These are phyloP conservation scores for Pleodorina starrii DNA, from an alignment of 139 green algal genomes.

Conservation along the genomic window DNA sequence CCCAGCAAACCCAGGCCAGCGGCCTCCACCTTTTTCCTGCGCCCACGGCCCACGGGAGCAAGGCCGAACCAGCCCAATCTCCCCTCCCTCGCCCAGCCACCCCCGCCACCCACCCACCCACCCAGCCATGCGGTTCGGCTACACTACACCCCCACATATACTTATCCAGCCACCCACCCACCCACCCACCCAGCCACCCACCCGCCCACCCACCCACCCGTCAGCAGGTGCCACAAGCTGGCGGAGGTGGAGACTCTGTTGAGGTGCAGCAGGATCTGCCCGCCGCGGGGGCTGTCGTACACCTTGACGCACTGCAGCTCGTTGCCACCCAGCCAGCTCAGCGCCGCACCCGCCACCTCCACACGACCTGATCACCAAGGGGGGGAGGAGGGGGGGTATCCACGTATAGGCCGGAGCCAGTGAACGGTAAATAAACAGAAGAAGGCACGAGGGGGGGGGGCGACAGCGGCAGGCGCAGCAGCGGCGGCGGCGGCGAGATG, in stretches of 20 bases:
- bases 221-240: constrained; percentile 4
- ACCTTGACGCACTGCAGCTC: constrained; percentile 47
- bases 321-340: constrained; percentile 31
- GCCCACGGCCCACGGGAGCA: too few species aligned
- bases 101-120: not conserved
- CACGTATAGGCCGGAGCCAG: too few species aligned
- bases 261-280: constrained; percentile 43
- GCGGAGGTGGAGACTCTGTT: constrained; percentile 20
- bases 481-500: too few species aligned
- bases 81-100: not conserved
- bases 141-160: not conserved
- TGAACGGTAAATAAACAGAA: too few species aligned
- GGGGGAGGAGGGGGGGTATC: not conserved
- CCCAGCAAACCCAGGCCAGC: too few species aligned
- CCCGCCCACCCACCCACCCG: not conserved
- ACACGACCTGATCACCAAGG: constrained; percentile 3
- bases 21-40: too few species aligned
- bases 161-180: not conserved
- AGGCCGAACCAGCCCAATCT: too few species aligned
- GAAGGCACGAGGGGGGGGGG: too few species aligned
- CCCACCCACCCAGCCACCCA: not conserved
- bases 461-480: too few species aligned
- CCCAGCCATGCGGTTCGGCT: too few species aligned
- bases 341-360: constrained; percentile 35
- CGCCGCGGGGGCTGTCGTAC: constrained; percentile 35